Evolutionary conservation across 1,284 basidiomycete species (phyloP).

Genomic region (Ganoderma boninense): DNA sequence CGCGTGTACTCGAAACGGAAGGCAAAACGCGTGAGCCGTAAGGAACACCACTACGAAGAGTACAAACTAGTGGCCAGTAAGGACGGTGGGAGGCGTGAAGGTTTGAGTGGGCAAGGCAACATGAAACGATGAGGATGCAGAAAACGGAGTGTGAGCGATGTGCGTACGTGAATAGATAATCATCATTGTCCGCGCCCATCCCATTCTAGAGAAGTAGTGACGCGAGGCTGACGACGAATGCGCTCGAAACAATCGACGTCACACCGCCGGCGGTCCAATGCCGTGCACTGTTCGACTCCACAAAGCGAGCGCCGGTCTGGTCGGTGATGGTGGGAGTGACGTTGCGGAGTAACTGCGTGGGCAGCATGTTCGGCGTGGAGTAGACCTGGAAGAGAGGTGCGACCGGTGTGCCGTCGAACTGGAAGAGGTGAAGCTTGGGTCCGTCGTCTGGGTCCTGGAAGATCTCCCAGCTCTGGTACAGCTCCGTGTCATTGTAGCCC

Average conservation of each 20-base stretch:
- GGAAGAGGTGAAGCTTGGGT: constrained; percentile 70
- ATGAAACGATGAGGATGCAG: not conserved
- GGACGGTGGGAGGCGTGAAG: too few species aligned
- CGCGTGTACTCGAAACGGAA: constrained; percentile 10
- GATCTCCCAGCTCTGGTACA: constrained; percentile 65
- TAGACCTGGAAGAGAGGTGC: constrained; percentile 69
- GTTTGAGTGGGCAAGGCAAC: not conserved
- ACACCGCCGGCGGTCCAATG: constrained; percentile 28
- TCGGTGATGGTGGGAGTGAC: constrained; percentile 36
- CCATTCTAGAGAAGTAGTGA: constrained; percentile 31
- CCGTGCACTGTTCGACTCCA: constrained; percentile 21
- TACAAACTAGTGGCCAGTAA: too few species aligned
- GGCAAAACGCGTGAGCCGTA: not conserved
- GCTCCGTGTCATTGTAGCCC: constrained; percentile 76
- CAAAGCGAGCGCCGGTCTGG: constrained; percentile 17
- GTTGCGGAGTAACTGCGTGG: constrained; percentile 61
- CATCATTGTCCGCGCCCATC: constrained; percentile 13
- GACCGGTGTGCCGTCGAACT: constrained; percentile 69
- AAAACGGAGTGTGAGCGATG: constrained; percentile 8
- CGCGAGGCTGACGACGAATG: constrained; percentile 28
- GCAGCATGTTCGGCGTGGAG: constrained; percentile 71
- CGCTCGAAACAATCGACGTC: constrained; percentile 22
- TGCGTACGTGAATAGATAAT: constrained; percentile 13
- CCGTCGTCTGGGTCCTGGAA: constrained; percentile 62
- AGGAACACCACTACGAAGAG: not conserved